A percentile compares a stretch with the other conserved stretches of the same genome.
These are phyloP conservation scores for Aspergillus fijiensis DNA, from an alignment of 2,329 filamentous ascomycete species.

Conservation along the genomic window DNA sequence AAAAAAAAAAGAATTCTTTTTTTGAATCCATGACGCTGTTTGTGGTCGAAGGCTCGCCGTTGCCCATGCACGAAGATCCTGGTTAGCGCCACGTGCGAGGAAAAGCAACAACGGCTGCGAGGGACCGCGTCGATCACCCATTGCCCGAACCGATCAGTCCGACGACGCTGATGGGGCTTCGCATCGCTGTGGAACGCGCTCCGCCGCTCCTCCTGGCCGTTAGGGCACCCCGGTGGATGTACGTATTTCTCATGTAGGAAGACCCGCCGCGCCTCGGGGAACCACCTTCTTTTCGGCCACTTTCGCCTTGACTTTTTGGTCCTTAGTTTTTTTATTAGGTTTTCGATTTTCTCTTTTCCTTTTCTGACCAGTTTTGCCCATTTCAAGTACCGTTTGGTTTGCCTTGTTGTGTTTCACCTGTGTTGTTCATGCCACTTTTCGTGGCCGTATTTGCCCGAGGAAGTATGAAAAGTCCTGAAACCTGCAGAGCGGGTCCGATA, in stretches of 20 bases:
- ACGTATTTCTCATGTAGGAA: slow-evolving; percentile 10
- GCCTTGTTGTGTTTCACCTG: background rate
- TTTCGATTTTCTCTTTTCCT: background rate
- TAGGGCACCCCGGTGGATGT: background rate
- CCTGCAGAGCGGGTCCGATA: background rate
- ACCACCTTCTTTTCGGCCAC: background rate
- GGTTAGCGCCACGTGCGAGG: slow-evolving; percentile 41
- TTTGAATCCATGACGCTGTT: background rate
- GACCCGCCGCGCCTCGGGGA: slow-evolving; percentile 10
- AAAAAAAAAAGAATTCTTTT: too few species aligned
- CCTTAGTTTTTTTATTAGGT: background rate
- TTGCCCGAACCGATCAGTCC: slow-evolving; percentile 28
- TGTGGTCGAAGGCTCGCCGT: slow-evolving; percentile 2
- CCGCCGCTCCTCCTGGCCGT: slow-evolving; percentile 18
- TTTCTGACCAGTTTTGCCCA: background rate
- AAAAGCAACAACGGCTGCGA: slow-evolving; percentile 40
- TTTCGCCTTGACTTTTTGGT: background rate
- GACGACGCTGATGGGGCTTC: slow-evolving; percentile 21
- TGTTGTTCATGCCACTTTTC: background rate
- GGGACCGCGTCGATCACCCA: slow-evolving; percentile 40
- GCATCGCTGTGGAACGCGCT: slow-evolving; percentile 22
- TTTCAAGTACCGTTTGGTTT: background rate
- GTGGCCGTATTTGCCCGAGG: background rate
- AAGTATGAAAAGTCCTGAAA: background rate
- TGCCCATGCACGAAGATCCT: slow-evolving; percentile 37